Evolutionary conservation across 768 basidiomycete genomes (phyloP).

Genomic region (Collybia sordida): DNA sequence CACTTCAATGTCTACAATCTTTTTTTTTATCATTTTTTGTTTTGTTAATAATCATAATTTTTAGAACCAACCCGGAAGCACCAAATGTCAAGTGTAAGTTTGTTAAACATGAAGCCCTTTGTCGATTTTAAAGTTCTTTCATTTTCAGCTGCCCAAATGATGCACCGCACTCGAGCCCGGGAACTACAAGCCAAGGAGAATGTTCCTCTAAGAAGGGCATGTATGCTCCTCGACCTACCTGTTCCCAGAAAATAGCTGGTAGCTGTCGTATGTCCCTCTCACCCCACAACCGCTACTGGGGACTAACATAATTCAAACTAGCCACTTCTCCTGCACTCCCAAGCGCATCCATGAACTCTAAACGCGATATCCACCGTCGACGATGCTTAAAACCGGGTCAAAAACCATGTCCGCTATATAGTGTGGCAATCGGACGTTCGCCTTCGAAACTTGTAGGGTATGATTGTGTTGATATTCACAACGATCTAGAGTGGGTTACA

Average conservation of each 20-base stretch:
- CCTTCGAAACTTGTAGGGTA: conserved; percentile 12
- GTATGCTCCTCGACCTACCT: conserved; percentile 14
- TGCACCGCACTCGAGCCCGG: conserved; percentile 23
- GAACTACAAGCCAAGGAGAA: conserved; percentile 10
- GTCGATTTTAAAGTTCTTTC: background rate
- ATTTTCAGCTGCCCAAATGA: conserved; percentile 20
- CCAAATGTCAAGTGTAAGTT: conserved; percentile 19
- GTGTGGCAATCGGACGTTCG: conserved; percentile 9
- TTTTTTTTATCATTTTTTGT: background rate
- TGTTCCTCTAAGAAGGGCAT: conserved; percentile 17
- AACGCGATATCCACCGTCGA: conserved; percentile 10
- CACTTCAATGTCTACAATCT: conserved; percentile 21
- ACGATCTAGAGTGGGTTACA: conserved; percentile 23
- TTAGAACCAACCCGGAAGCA: conserved; percentile 18
- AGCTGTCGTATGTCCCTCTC: conserved; percentile 19
- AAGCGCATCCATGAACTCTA: conserved; percentile 2
- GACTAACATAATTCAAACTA: conserved; percentile 4
- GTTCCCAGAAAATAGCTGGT: conserved; percentile 11
- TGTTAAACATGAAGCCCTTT: background rate
- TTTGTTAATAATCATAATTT: background rate
- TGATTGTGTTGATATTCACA: conserved; percentile 21
- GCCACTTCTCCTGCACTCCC: conserved; percentile 6
- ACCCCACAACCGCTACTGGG: background rate
- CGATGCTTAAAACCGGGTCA: conserved; percentile 17
- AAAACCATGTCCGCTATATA: conserved; percentile 22